Conservation (phyloP, 2,329 filamentous ascomycete species). For the Chalara sp. region DNA sequence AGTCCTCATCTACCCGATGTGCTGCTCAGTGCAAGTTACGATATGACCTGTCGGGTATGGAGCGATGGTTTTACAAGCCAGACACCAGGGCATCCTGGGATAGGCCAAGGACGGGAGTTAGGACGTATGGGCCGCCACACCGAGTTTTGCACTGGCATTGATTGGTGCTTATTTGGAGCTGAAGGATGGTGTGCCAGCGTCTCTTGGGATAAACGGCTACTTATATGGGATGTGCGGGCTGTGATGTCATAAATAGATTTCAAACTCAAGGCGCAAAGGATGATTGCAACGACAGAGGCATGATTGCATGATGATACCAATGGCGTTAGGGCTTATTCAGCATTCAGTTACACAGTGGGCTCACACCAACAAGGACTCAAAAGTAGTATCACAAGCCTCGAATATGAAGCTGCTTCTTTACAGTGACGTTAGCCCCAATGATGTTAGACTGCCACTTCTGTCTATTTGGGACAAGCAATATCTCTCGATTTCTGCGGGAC, state of each 20-base stretch:
- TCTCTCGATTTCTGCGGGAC: too few species aligned
- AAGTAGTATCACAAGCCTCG: too few species aligned
- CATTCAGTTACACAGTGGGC: too few species aligned
- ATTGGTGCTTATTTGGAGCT: constrained; percentile 95
- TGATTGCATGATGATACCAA: too few species aligned
- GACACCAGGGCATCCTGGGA: constrained; percentile 19
- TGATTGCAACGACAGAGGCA: too few species aligned
- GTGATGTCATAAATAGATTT: constrained; percentile 37
- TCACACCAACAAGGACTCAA: too few species aligned
- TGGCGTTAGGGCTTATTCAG: too few species aligned
- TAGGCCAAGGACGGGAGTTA: constrained; percentile 24
- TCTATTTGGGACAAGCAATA: too few species aligned
- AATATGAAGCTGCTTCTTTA: too few species aligned
- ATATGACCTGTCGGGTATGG: constrained; percentile 97
- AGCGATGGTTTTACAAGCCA: constrained; percentile 57
- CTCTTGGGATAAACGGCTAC: constrained; percentile 86
- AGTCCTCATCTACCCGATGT: constrained; percentile 89
- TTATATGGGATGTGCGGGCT: constrained; percentile 83
- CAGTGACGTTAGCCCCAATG: too few species aligned
- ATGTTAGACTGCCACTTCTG: too few species aligned
- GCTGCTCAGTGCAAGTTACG: constrained; percentile 84
- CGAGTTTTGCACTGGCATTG: constrained; percentile 91
- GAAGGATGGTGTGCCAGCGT: constrained; percentile 94
- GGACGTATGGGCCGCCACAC: constrained; percentile 86
- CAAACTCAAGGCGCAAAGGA: too few species aligned